Evolutionary conservation across 129 eudicot genomes (phyloP).

Genomic region (Scalesia atractyloides): DNA sequence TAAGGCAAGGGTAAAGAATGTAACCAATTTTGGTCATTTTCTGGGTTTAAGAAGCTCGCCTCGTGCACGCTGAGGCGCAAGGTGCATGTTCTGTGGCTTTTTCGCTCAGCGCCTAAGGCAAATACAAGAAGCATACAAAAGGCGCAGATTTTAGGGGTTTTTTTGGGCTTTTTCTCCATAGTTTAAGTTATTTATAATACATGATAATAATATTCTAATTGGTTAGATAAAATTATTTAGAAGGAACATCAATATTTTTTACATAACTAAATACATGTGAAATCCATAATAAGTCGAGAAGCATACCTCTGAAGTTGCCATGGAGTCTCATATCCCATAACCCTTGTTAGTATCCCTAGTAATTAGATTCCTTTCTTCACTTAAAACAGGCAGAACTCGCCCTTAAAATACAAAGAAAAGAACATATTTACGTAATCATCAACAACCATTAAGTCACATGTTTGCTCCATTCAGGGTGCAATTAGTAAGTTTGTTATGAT

Average conservation of each 20-base stretch:
- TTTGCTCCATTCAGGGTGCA: slow-evolving; percentile 1
- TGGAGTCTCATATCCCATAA: slow-evolving; percentile 46
- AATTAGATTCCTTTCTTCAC: slow-evolving; percentile 80
- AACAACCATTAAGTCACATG: slow-evolving; percentile 4
- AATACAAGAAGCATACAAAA: too few species aligned
- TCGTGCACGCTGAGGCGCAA: too few species aligned
- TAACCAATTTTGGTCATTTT: too few species aligned
- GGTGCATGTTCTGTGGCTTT: too few species aligned
- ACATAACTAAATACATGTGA: slow-evolving; percentile 3
- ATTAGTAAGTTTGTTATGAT: slow-evolving; percentile 11
- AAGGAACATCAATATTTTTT: background rate
- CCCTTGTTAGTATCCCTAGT: slow-evolving; percentile 57
- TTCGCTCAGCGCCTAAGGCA: too few species aligned
- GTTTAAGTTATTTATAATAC: too few species aligned
- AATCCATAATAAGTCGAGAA: slow-evolving; percentile 12
- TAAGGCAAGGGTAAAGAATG: too few species aligned
- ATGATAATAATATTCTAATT: too few species aligned
- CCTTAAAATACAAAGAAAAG: too few species aligned
- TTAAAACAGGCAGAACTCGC: slow-evolving; percentile 75
- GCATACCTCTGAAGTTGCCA: slow-evolving; percentile 72
- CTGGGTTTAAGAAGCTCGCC: too few species aligned
- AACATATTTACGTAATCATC: background rate
- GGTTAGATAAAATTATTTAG: background rate
- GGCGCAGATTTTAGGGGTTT: too few species aligned
- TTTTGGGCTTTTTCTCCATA: too few species aligned